These are phyloP conservation scores for Fragosphaeria purpurea DNA, from an alignment of 2,329 filamentous ascomycete genomes.

Conservation along the genomic window DNA sequence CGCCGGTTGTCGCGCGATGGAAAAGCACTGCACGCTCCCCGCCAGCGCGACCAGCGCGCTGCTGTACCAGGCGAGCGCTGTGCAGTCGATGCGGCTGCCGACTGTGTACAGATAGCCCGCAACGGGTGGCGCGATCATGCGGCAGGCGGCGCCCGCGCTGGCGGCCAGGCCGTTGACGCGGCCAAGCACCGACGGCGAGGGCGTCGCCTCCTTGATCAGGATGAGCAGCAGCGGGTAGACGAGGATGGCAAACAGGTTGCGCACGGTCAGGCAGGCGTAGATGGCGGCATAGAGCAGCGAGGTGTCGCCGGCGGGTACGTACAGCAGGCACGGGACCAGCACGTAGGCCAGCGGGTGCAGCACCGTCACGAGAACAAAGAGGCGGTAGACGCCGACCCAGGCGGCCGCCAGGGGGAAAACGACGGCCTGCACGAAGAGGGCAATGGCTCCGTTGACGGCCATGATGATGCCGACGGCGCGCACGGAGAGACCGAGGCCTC, in stretches of 20 bases:
- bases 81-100: constrained; percentile 49
- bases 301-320: constrained; percentile 33
- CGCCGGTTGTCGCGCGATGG: constrained; percentile 28
- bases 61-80: constrained; percentile 54
- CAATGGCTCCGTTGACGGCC: constrained; percentile 52
- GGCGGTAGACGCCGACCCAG: constrained; percentile 46
- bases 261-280: constrained; percentile 45
- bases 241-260: constrained; percentile 52
- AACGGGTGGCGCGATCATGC: constrained; percentile 57
- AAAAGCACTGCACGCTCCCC: constrained; percentile 52
- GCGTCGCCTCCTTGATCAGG: constrained; percentile 57
- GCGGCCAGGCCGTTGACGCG: constrained; percentile 58
- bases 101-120: constrained; percentile 53
- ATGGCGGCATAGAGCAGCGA: constrained; percentile 44
- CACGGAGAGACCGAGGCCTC: constrained; percentile 53
- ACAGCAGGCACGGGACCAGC: constrained; percentile 47
- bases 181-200: constrained; percentile 44
- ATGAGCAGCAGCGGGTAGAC: constrained; percentile 59
- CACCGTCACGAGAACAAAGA: constrained; percentile 48
- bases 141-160: constrained; percentile 54
- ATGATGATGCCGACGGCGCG: constrained; percentile 48
- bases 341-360: constrained; percentile 54
- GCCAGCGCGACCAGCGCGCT: constrained; percentile 46
- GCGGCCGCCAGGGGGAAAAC: constrained; percentile 54
- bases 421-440: constrained; percentile 61